These are phyloP conservation scores for Rhizoctonia solani DNA, from an alignment of 1,284 basidiomycete genomes.

Conservation along the genomic window DNA sequence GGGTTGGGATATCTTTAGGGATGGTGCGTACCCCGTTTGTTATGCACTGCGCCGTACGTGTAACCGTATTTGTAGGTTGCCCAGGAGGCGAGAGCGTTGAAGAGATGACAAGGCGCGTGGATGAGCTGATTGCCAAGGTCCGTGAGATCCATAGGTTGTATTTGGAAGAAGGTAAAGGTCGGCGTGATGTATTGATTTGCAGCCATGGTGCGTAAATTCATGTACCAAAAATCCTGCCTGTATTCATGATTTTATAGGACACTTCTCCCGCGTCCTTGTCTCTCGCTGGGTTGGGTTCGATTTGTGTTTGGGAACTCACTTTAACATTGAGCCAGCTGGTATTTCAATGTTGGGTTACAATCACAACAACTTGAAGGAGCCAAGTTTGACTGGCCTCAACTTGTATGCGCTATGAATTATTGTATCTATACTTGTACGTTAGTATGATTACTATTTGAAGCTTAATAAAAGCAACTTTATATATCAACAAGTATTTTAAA, in stretches of 20 bases:
- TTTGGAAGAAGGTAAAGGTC: slow-evolving; percentile 63
- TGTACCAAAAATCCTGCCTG: slow-evolving; percentile 35
- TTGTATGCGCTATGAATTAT: slow-evolving; percentile 55
- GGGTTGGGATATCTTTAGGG: slow-evolving; percentile 79
- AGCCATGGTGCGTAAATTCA: slow-evolving; percentile 35
- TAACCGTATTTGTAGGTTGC: slow-evolving; percentile 55
- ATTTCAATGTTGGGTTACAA: slow-evolving; percentile 75
- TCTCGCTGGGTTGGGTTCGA: slow-evolving; percentile 77
- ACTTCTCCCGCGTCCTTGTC: slow-evolving; percentile 84
- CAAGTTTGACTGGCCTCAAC: slow-evolving; percentile 73
- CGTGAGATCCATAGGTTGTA: slow-evolving; percentile 75
- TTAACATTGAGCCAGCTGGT: slow-evolving; percentile 80
- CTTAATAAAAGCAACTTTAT: too few species aligned
- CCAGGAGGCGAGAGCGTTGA: slow-evolving; percentile 83
- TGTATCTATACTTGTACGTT: neutral
- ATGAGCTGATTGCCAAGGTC: slow-evolving; percentile 74
- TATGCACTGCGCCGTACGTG: neutral
- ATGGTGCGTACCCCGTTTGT: slow-evolving; percentile 55
- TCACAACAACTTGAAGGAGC: slow-evolving; percentile 75
- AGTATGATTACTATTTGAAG: too few species aligned
- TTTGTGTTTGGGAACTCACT: slow-evolving; percentile 68
- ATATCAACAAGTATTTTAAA: too few species aligned
- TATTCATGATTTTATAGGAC: slow-evolving; percentile 59
- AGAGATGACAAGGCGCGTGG: slow-evolving; percentile 79
- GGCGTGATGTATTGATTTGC: slow-evolving; percentile 53